A percentile compares a stretch with the other conserved stretches of the same genome.
phyloP scores from a whole-genome alignment of 306 rosid genomes.

The Cucurbita pepo region DNA sequence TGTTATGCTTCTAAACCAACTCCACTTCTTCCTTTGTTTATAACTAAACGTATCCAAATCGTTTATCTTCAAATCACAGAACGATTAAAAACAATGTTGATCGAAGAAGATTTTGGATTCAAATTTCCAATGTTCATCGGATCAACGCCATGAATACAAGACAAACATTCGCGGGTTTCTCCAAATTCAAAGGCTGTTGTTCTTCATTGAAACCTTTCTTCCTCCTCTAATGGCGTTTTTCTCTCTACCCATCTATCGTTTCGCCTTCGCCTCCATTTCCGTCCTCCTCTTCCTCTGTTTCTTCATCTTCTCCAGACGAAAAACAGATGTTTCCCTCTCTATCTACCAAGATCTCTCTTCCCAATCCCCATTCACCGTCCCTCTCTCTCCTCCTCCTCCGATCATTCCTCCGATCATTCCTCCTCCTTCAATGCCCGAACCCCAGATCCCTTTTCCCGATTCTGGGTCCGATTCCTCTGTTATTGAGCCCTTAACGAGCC shows the following conservation, averaged over 20 bases:
- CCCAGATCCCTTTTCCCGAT: conserved; percentile 4
- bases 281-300: conserved; percentile 32
- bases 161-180: no score
- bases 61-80: background rate
- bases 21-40: no score
- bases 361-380: conserved; percentile 12
- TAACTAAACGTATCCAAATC: background rate
- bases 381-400: background rate
- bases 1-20: no score
- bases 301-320: conserved; percentile 25
- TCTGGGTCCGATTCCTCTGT: conserved; percentile 5
- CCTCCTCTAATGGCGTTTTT: conserved; percentile 18
- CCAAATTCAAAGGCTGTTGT: background rate
- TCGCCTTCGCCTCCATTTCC: conserved; percentile 21
- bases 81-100: background rate
- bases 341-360: conserved; percentile 35
- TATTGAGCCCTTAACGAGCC: background rate
- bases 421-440: background rate
- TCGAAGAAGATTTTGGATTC: no score
- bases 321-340: conserved; percentile 29
- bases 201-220: background rate
- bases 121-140: no score
- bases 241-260: conserved; percentile 20
- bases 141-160: no score
- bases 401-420: background rate